Percentiles rank a stretch among this genome's conserved stretches.
Evolutionary conservation across 2,329 filamentous ascomycete genomes (phyloP).

Genomic region (Exophiala bonariae): DNA sequence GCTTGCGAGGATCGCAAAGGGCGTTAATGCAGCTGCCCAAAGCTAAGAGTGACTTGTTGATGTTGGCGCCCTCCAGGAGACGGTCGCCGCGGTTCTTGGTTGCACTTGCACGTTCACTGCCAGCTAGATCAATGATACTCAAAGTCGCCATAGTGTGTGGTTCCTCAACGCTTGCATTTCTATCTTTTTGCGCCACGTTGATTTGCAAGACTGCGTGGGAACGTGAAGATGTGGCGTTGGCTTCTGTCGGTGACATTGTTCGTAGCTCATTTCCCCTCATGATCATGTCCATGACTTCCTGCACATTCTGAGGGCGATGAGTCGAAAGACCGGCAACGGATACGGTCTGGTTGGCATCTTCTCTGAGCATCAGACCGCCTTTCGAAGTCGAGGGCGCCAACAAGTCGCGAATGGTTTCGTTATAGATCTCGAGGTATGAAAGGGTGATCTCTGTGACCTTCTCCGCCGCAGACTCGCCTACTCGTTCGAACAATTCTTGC

Average conservation of each 20-base stretch:
- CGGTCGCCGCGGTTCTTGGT: conserved; percentile 95
- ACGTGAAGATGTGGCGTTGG: conserved; percentile 94
- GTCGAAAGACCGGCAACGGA: conserved; percentile 89
- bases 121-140: conserved; percentile 96
- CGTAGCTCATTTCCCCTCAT: conserved; percentile 90
- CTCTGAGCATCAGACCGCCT: conserved; percentile 83
- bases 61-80: conserved; percentile 91
- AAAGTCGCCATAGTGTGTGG: conserved; percentile 97
- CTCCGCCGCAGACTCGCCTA: conserved; percentile 79
- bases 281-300: conserved; percentile 99
- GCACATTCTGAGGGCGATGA: conserved; percentile 84
- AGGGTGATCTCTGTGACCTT: conserved; percentile 88
- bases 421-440: conserved; percentile 98
- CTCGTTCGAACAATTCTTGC: conserved; percentile 97
- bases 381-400: conserved; percentile 83
- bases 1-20: conserved; percentile 86
- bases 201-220: conserved; percentile 97
- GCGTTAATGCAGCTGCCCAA: conserved; percentile 98
- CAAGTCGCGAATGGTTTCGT: conserved; percentile 95
- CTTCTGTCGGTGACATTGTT: conserved; percentile 94
- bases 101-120: conserved; percentile 91
- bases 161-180: conserved; percentile 88
- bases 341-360: conserved; percentile 91
- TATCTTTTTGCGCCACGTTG: conserved; percentile 90
- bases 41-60: conserved; percentile 96